Evolutionary conservation across 768 basidiomycete genomes (phyloP).

Genomic region (Cystobasidiopsis lactophilus): DNA sequence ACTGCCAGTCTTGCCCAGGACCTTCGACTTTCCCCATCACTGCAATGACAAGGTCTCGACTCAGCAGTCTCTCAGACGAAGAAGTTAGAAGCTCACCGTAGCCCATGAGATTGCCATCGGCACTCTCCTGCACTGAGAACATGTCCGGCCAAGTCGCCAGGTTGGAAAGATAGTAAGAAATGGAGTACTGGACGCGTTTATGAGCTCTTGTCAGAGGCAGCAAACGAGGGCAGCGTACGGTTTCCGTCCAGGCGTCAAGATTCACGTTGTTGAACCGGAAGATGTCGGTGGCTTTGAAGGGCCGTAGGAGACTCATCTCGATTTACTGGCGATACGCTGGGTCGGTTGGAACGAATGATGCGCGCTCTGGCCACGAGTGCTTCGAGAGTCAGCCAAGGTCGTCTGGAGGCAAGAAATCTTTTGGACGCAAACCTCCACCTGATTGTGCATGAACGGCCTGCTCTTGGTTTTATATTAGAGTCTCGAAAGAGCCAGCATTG

Average conservation of each 20-base stretch:
- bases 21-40: constrained; percentile 92
- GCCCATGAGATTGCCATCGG: constrained; percentile 61
- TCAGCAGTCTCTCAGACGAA: background rate
- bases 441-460: too few relatives aligned
- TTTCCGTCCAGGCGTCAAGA: constrained; percentile 91
- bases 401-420: too few relatives aligned
- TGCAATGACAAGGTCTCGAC: constrained; percentile 21
- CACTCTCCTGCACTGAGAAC: constrained; percentile 59
- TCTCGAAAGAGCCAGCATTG: too few relatives aligned
- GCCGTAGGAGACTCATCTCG: constrained; percentile 17
- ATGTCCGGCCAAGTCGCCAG: constrained; percentile 80
- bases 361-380: too few relatives aligned
- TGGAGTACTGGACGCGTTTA: constrained; percentile 41
- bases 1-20: constrained; percentile 46
- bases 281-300: constrained; percentile 18
- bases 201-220: background rate
- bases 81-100: constrained; percentile 50
- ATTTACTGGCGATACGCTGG: too few relatives aligned
- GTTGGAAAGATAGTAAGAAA: constrained; percentile 71
- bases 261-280: constrained; percentile 31
- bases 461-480: too few relatives aligned
- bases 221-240: constrained; percentile 34
- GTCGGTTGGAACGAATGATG: too few relatives aligned
- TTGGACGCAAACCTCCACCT: too few relatives aligned
- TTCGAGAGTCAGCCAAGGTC: too few relatives aligned